phyloP scores from a whole-genome alignment of 2,329 filamentous ascomycete species.

The Claviceps sp. region DNA sequence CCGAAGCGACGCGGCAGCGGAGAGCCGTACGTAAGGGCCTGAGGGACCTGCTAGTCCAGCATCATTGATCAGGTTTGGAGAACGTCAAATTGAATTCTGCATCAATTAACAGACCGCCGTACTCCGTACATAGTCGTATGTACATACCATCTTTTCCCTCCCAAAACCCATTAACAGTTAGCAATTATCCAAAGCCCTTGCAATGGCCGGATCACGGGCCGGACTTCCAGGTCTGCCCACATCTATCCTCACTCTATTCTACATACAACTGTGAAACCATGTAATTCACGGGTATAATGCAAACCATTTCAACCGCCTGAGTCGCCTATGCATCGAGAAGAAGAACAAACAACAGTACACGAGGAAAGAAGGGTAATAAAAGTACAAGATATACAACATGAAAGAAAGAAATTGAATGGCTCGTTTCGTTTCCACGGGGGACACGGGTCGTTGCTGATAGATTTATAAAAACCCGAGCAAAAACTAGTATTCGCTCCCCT shows the following conservation, averaged over 20 bases:
- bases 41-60: too few relatives aligned
- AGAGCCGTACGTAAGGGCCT: too few relatives aligned
- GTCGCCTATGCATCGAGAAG: background rate
- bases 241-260: background rate
- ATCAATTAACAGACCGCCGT: background rate
- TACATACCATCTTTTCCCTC: background rate
- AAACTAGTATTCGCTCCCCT: constrained; percentile 18
- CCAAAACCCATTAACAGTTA: background rate
- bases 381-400: background rate
- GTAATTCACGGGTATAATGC: constrained; percentile 2
- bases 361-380: background rate
- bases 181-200: background rate
- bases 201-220: background rate
- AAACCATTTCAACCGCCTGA: constrained; percentile 3
- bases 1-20: too few relatives aligned
- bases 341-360: background rate
- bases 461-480: background rate
- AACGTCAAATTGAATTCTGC: background rate
- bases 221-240: background rate
- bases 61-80: too few relatives aligned
- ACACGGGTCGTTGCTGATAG: background rate
- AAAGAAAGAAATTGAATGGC: background rate
- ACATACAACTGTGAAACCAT: background rate
- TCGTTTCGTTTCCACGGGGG: background rate
- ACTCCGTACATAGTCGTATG: background rate